Base-by-base conservation (phyloP, 768 basidiomycete genomes). In the Mycena filopes region DNA sequence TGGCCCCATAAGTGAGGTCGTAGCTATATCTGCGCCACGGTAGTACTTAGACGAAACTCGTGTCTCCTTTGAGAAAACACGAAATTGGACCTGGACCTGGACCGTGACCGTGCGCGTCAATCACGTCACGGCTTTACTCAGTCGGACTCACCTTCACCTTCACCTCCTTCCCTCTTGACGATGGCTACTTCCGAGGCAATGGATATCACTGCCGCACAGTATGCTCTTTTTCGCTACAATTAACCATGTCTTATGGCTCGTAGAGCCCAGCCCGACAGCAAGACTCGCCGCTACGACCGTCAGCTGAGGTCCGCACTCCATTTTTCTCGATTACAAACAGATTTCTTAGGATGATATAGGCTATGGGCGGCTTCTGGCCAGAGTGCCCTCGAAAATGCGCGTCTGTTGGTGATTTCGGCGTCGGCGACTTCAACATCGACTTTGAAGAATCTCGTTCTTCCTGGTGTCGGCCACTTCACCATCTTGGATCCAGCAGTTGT, bases 331-430 rank as follows among this genome's bases (percentile, higher is more conserved):
- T 26, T 38, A 55, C 60, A 29, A 7, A 26, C 16, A 51, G 43
- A 29, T 38, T 33, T 46, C 40, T 62, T 12, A 63, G 45, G 42
- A 12, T 43, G 18, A 40, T 23, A 26, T 11, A 50, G 95, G 25
- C 83, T 99, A 25, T 99, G 97, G 97, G 97, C 96, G 13, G 88
- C 94, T 2, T 88, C 92, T 1, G 98, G 97, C 6, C 97, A 99
- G 77, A 80, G 82, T 26, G 95, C 95, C 0, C 90, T 99, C 62
- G 96, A 99, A 77, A 83, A 88, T 3, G 85, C 95, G 15, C 86
- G 90, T 49, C 83, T 98, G 45, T 85, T 99, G 31, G 88, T 98
- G 69, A 77, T 98, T 62, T 91, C 90, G 42, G 90, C 83, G 0
- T 88, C 89, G 25, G 94, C 95, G 0, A 94, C 96, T 2, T 89